Percentiles rank a stretch among this genome's conserved stretches.
Conservation (phyloP, 2,329 filamentous ascomycete genomes). For the Penicillium sp. region DNA sequence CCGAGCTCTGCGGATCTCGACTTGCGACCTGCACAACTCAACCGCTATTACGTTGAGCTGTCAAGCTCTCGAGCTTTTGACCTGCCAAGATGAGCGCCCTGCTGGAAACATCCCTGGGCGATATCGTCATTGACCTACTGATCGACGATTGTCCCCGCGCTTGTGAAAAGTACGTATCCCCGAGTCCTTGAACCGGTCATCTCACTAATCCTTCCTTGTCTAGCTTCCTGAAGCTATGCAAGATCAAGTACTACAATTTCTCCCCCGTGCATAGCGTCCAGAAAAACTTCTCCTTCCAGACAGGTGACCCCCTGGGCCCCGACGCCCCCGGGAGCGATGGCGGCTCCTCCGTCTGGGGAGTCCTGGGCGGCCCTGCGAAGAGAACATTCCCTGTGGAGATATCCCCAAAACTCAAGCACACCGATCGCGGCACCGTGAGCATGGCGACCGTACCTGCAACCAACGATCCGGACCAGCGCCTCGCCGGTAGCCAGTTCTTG, state of each 20-base stretch:
- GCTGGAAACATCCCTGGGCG: constrained; percentile 84
- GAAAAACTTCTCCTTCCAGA: constrained; percentile 93
- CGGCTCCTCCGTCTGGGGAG: constrained; percentile 86
- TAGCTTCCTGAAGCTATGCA: constrained; percentile 97
- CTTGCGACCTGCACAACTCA: constrained; percentile 4
- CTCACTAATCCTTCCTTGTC: constrained; percentile 46
- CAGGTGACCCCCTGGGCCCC: constrained; percentile 87
- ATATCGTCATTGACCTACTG: constrained; percentile 90
- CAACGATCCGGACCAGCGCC: constrained; percentile 70
- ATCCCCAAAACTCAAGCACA: constrained; percentile 80
- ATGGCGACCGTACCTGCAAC: constrained; percentile 86
- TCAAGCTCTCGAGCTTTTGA: neutral
- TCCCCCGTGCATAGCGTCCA: constrained; percentile 87
- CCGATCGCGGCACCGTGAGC: constrained; percentile 85
- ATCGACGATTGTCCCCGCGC: constrained; percentile 83
- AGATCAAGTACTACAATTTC: constrained; percentile 99
- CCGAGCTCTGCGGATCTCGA: constrained; percentile 14
- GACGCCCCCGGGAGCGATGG: constrained; percentile 81
- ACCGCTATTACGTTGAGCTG: neutral
- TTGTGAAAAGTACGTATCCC: constrained; percentile 77
- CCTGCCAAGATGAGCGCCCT: constrained; percentile 71
- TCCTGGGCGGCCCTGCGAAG: constrained; percentile 64
- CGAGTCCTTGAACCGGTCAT: constrained; percentile 44
- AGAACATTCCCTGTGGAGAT: constrained; percentile 80
- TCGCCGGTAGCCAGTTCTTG: constrained; percentile 89